These are phyloP conservation scores for Mortierella hygrophila DNA, from an alignment of 192 early-diverging fungal species.

Conservation along the genomic window DNA sequence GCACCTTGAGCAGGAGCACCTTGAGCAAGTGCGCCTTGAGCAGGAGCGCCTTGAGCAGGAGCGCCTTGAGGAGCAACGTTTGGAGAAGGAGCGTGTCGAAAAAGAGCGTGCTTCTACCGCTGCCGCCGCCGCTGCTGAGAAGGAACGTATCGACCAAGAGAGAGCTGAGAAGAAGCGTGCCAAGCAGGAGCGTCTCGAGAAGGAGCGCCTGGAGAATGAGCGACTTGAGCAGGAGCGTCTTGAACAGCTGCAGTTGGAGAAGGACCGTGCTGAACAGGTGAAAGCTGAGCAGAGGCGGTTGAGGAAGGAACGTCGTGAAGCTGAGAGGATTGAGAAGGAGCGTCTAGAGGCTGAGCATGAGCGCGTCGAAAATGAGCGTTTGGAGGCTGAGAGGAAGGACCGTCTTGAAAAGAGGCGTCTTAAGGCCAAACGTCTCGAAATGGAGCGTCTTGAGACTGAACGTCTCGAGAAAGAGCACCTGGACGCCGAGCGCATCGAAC, in stretches of 20 bases:
- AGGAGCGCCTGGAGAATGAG: conserved; percentile 27
- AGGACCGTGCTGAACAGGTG: conserved; percentile 10
- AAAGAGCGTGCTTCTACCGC: conserved; percentile 2
- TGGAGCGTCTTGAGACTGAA: not conserved
- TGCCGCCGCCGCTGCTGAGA: conserved; percentile 7
- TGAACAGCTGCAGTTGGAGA: conserved; percentile 10
- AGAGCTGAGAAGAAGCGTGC: conserved; percentile 11
- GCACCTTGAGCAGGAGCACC: conserved; percentile 1
- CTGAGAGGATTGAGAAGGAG: conserved; percentile 19
- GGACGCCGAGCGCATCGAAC: conserved; percentile 10
- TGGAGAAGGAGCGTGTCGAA: conserved; percentile 24
- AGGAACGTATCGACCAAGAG: conserved; percentile 22
- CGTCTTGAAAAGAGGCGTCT: conserved; percentile 7
- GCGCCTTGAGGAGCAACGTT: conserved; percentile 4
- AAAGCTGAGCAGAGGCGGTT: conserved; percentile 6
- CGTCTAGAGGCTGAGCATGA: conserved; percentile 18
- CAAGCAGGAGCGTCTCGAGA: conserved; percentile 10
- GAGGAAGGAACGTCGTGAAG: conserved; percentile 13
- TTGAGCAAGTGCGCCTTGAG: not conserved
- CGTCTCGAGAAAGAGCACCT: not conserved
- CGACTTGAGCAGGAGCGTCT: conserved; percentile 10
- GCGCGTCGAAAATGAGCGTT: not conserved
- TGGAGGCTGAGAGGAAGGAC: not conserved
- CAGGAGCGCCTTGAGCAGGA: conserved; percentile 13
- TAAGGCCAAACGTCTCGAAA: not conserved